A percentile compares a stretch with the other conserved stretches of the same genome.
Conservation (phyloP, 2,329 filamentous ascomycete species). For the Mycosphaerella sp. region DNA sequence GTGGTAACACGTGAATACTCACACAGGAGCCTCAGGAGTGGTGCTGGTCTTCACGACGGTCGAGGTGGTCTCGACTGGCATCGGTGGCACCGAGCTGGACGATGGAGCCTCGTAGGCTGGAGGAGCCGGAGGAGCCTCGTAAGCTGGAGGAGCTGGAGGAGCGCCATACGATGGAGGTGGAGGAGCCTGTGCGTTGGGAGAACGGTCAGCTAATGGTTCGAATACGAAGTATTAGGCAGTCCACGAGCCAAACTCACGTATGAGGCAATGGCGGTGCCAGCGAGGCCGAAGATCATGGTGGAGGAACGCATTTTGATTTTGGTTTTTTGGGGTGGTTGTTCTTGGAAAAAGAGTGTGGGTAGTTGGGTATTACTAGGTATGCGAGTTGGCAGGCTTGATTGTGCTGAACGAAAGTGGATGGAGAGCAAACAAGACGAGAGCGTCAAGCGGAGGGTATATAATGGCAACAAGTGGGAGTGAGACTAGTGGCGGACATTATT, state of each 20-base stretch:
- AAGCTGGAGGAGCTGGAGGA: not conserved
- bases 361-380: constrained; percentile 9
- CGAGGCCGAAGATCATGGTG: constrained; percentile 32
- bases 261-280: constrained; percentile 36
- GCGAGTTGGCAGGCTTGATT: constrained; percentile 4
- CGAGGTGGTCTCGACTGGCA: not conserved
- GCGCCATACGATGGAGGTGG: not conserved
- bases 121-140: not conserved
- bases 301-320: constrained; percentile 38
- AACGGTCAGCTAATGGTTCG: not conserved
- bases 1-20: no score
- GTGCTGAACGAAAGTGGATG: constrained; percentile 5
- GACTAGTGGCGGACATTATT: not conserved
- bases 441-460: constrained; percentile 4
- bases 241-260: constrained; percentile 1
- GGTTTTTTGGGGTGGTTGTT: not conserved
- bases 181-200: not conserved
- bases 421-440: constrained; percentile 1
- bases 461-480: not conserved
- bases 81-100: constrained; percentile 1
- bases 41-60: not conserved
- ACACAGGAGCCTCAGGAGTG: not conserved
- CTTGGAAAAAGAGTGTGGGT: constrained; percentile 12
- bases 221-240: not conserved
- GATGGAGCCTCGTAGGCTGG: not conserved